These are phyloP conservation scores for Lecanicillium sp. DNA, from an alignment of 2,329 filamentous ascomycete species.

Conservation along the genomic window DNA sequence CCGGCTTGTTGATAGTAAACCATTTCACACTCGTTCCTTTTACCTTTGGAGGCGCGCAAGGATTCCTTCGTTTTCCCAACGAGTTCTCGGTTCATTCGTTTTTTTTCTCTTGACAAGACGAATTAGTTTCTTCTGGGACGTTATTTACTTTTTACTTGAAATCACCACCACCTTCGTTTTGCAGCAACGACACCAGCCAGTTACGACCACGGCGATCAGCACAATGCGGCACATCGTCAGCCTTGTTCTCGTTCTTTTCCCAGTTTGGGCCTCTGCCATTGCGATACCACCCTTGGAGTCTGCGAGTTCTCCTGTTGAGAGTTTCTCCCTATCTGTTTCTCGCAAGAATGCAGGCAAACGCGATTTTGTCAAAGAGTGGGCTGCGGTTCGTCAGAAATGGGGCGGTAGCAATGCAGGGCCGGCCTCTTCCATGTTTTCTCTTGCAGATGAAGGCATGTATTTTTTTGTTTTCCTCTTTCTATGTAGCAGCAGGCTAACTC, in stretches of 20 bases:
- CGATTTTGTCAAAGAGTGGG: conserved; percentile 25
- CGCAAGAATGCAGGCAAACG: conserved; percentile 15
- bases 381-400: conserved; percentile 26
- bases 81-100: too few relatives aligned
- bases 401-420: conserved; percentile 17
- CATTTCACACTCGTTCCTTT: too few relatives aligned
- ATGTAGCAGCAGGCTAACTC: conserved; percentile 11
- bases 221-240: too few relatives aligned
- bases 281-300: conserved; percentile 8
- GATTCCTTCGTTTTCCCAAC: too few relatives aligned
- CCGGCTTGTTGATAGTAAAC: too few relatives aligned
- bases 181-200: too few relatives aligned
- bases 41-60: too few relatives aligned
- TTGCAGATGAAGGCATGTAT: conserved; percentile 20
- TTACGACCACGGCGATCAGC: too few relatives aligned
- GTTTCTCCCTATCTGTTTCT: conserved; percentile 21
- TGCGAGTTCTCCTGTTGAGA: not conserved
- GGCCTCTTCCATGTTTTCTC: conserved; percentile 16
- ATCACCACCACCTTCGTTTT: too few relatives aligned
- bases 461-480: not conserved
- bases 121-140: not conserved
- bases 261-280: conserved; percentile 10
- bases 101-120: too few relatives aligned
- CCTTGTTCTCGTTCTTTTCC: conserved; percentile 10
- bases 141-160: too few relatives aligned